phyloP scores from a whole-genome alignment of 164 flowering plant species.

The Liriodendron chinense region DNA sequence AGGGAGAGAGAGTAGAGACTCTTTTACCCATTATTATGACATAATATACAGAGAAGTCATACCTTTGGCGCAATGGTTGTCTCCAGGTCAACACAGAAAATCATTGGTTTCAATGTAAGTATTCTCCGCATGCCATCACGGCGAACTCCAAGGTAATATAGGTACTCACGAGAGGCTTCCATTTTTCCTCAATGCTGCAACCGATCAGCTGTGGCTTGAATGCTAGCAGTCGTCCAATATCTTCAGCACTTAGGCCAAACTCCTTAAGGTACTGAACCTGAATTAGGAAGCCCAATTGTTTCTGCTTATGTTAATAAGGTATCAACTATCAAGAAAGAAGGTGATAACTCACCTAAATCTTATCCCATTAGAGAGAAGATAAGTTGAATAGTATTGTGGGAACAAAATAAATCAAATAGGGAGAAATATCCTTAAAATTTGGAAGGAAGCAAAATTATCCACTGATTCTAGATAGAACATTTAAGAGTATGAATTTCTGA shows the following conservation, averaged over 20 bases:
- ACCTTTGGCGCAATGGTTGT: slow-evolving; percentile 87
- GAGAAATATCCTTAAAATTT: not conserved
- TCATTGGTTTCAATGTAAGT: slow-evolving; percentile 72
- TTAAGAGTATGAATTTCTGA: not conserved
- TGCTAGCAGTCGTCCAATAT: slow-evolving; percentile 69
- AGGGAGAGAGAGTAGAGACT: not conserved
- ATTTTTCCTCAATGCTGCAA: slow-evolving; percentile 81
- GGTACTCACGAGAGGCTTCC: slow-evolving; percentile 89
- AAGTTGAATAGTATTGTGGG: too few relatives aligned
- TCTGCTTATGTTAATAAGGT: too few relatives aligned
- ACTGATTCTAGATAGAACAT: not conserved
- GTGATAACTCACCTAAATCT: too few relatives aligned
- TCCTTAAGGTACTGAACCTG: slow-evolving; percentile 82
- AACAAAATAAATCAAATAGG: too few relatives aligned
- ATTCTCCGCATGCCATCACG: slow-evolving; percentile 91
- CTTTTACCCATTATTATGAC: not conserved
- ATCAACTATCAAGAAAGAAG: too few relatives aligned
- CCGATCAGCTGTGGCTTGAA: slow-evolving; percentile 88
- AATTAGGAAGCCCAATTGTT: not conserved
- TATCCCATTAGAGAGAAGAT: not conserved
- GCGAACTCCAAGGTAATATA: slow-evolving; percentile 78
- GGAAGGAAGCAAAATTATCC: not conserved
- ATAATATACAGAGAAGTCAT: slow-evolving; percentile 3
- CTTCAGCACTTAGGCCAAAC: slow-evolving; percentile 71
- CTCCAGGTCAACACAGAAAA: slow-evolving; percentile 80